A percentile compares a stretch with the other conserved stretches of the same genome.
Conservation (phyloP, 805 yeast species). For the Cyberlindnera maritima region DNA sequence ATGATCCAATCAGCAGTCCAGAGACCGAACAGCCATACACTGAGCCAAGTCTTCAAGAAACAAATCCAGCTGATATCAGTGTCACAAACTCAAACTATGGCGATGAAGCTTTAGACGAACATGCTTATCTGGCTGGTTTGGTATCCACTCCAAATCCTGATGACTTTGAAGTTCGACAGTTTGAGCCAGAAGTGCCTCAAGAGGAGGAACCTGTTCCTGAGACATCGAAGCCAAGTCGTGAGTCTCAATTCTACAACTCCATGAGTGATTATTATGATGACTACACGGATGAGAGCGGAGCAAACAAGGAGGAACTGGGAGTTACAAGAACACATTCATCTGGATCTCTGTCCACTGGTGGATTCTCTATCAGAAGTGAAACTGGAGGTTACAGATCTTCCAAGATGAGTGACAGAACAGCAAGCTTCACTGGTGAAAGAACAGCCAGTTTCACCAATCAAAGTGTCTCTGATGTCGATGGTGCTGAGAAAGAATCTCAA, state of each 20-base stretch:
- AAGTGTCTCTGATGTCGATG: constrained; percentile 11
- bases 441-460: constrained; percentile 24
- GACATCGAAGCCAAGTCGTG: constrained; percentile 10
- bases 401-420: constrained; percentile 24
- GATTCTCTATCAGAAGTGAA: constrained; percentile 28
- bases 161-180: constrained; percentile 2
- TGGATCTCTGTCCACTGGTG: constrained; percentile 33
- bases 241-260: constrained; percentile 25
- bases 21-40: neutral
- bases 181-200: neutral
- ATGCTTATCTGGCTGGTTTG: constrained; percentile 24
- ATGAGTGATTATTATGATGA: constrained; percentile 28
- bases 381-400: constrained; percentile 22
- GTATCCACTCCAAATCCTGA: constrained; percentile 23
- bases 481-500: constrained; percentile 6
- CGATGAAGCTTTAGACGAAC: constrained; percentile 15
- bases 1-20: constrained; percentile 12
- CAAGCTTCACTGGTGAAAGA: constrained; percentile 24
- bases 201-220: constrained; percentile 1
- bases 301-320: neutral
- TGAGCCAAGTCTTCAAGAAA: neutral
- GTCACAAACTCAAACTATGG: neutral
- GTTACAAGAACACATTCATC: constrained; percentile 19
- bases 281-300: constrained; percentile 20
- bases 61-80: neutral